Conservation (phyloP, 176 grass and related monocot species). For the bread wheat (Triticum aestivum) region IWGSC_CS_RefSeq_v2.1 NC_057794.1:78845765-78846264, state of each 20-base stretch:
- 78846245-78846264: neutral
- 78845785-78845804: neutral
- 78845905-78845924: constrained; percentile 91
- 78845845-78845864: neutral
- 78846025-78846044: neutral
- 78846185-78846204: neutral
- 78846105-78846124: constrained; percentile 98
- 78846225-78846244: neutral
- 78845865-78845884: constrained; percentile 55
- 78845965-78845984: constrained; percentile 62
- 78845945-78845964: constrained; percentile 85
- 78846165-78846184: neutral
- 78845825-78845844: neutral
- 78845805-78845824: neutral
- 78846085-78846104: constrained; percentile 70
- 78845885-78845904: constrained; percentile 84
- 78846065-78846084: constrained; percentile 78
- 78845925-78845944: constrained; percentile 90
- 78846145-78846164: neutral
- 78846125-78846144: constrained; percentile 73
- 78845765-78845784: constrained; percentile 20
- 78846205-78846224: neutral
- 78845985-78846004: neutral
- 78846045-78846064: constrained; percentile 46
- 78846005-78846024: neutral